Base-by-base conservation (phyloP, 2,329 filamentous ascomycete species). In the Aaosphaeria arxii region DNA sequence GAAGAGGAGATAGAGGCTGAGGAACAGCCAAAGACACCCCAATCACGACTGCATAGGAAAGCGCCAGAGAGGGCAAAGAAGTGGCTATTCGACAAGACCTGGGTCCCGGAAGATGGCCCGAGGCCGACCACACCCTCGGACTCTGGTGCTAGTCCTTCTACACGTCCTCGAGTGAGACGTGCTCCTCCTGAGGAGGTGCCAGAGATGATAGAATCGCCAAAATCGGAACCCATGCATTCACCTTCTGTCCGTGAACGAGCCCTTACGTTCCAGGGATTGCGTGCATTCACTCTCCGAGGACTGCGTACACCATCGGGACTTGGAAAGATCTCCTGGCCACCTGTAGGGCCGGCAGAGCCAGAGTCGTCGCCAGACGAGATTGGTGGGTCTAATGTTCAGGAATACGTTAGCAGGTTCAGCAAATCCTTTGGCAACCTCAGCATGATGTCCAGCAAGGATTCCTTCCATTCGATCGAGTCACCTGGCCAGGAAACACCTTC, bases 11-110 rank as follows among this genome's bases (percentile, higher is more conserved):
- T 36, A 36, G 7, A 9, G 33, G 73, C 94, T 13, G 89, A 89
- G 0, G 84, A 88, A 58, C 77, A 80, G 48, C 84, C 85, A 7
- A 77, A 81, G 55, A 82, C 81, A 1, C 86, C 85, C 1, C 74
- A 82, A 44, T 84, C 79, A 61, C 87, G 85, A 71, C 82, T 78
- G 54, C 84, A 87, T 11, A 89, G 87, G 84, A 64, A 58, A 39
- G 57, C 60, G 2, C 28, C 46, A 61, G 72, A 76, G 55, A 77
- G 71, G 52, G 77, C 77, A 55, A 77, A 77, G 66, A 74, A 72
- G 56, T 77, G 75, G 75, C 70, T 64, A 40, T 60, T 76, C 43
- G 68, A 76, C 50, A 70, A 71, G 46, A 71, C 69, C 5, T 78
- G 76, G 75, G 71, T 71, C 49, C 75, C 75, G 9, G 73, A 77